Evolutionary conservation across 2,329 filamentous ascomycete species (phyloP).

Genomic region (Pseudogymnoascus sp.): DNA sequence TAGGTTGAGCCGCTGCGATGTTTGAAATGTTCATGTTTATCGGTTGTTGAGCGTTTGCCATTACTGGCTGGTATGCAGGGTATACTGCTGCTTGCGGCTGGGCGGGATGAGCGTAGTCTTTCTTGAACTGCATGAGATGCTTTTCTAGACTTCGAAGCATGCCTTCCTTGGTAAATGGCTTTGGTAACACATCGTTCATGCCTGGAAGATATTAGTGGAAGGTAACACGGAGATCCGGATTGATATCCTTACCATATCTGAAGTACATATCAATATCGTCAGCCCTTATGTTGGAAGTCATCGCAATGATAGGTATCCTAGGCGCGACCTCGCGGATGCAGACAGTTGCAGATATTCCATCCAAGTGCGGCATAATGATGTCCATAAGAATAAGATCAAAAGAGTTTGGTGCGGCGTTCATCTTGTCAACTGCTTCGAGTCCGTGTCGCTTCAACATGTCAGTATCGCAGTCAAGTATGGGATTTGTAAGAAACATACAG

Average conservation of each 20-base stretch:
- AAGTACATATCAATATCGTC: constrained; percentile 98
- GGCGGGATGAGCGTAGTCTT: constrained; percentile 35
- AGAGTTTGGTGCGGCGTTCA: constrained; percentile 43
- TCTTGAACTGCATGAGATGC: constrained; percentile 76
- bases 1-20: constrained; percentile 22
- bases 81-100: constrained; percentile 21
- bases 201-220: constrained; percentile 42
- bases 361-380: constrained; percentile 94
- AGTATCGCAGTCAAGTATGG: constrained; percentile 17
- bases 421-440: constrained; percentile 81
- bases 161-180: constrained; percentile 87
- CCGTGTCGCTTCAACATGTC: constrained; percentile 59
- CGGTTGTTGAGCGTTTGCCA: constrained; percentile 19
- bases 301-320: constrained; percentile 83
- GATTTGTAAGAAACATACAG: constrained; percentile 39
- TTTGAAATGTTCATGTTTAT: constrained; percentile 26
- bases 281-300: constrained; percentile 96
- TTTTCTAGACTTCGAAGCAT: constrained; percentile 81
- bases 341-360: constrained; percentile 89
- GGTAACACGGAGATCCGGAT: constrained; percentile 11
- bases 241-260: constrained; percentile 65
- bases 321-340: constrained; percentile 82
- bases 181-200: constrained; percentile 95
- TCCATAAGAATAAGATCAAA: constrained; percentile 76
- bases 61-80: constrained; percentile 14